Evolutionary conservation across 345 rosid species (phyloP), one percentile per base, ranked within the genome.

Genomic region (Tarenaya hassleriana): DNA sequence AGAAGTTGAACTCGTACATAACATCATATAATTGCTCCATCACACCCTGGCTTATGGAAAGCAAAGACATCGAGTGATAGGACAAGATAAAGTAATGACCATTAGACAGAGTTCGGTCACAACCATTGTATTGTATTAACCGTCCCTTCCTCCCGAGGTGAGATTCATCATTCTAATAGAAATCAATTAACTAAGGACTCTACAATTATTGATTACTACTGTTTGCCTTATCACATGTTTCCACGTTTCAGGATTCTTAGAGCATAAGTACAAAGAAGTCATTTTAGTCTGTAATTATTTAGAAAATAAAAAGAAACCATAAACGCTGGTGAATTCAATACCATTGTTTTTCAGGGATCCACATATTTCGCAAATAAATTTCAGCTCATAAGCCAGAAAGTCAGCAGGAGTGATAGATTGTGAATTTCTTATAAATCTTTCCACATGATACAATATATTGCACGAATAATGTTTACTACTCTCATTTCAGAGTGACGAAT

Each of bases 1-100:
- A 88, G 64, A 92, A 81, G 67, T 84, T 74, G 62, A 85, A 88
- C 54, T 79, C 96, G 47, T 88, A 92, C 96, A 88, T 88, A 50
- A 92, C 72, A 69, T 92, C 85, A 40, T 88, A 92, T 27, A 92
- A 47, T 57, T 81, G 94, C 58, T 68, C 70, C 96, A 88, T 88
- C 63, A 84, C 75, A 16, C 90, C 84, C 95, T 88, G 88, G 42
- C 51, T 69, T 67, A 34, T 32, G 68, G 58, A 56, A 20, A 0
- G 16, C 24, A 67, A 32, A 31, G 7, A 7, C n/a, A n/a, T n/a
- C n/a, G 34, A 46, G 18, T 20, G 18, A 16, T 10, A 33, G 9
- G 41, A 29, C 13, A 33, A 3, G 31, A 21, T 6, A 48, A 48
- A 18, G 34, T 10, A 13, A 1, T 48, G 11, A 10, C 5, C 20